Percentiles rank a stretch among this genome's conserved stretches.
Evolutionary conservation across 208 protist species (phyloP).

Genomic region (Acanthamoeba lenticulata): DNA sequence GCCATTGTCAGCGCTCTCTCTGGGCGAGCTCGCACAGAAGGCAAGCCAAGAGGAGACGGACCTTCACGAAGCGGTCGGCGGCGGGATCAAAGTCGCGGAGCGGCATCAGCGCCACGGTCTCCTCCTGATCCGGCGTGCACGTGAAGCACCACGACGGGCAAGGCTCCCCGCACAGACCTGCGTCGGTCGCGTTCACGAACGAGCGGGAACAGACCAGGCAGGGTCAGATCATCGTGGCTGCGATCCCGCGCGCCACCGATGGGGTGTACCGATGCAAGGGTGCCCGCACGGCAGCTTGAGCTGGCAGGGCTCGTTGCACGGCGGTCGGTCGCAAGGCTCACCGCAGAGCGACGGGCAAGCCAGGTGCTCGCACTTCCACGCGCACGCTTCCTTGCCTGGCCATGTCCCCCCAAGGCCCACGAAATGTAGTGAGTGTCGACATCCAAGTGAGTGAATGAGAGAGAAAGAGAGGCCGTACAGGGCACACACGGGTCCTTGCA

Average conservation of each 20-base stretch:
- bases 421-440: background rate
- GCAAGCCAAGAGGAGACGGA: background rate
- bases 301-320: slow-evolving; percentile 77
- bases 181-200: background rate
- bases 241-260: background rate
- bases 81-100: background rate
- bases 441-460: background rate
- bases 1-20: background rate
- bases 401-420: background rate
- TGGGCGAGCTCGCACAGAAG: background rate
- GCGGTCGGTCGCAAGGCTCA: slow-evolving; percentile 71
- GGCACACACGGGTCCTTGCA: slow-evolving; percentile 38
- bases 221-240: background rate
- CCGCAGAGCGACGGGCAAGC: slow-evolving; percentile 54
- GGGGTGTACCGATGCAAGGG: slow-evolving; percentile 64
- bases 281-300: slow-evolving; percentile 69
- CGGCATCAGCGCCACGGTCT: background rate
- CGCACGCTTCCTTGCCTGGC: slow-evolving; percentile 68
- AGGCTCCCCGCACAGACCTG: slow-evolving; percentile 83
- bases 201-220: background rate
- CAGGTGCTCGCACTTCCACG: slow-evolving; percentile 68
- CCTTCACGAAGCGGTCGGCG: background rate
- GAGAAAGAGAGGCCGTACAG: background rate
- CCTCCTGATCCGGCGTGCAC: slow-evolving; percentile 50
- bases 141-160: slow-evolving; percentile 75